Base-by-base conservation (phyloP, 2,329 filamentous ascomycete species). In the Alternaria triticimaculans region DNA sequence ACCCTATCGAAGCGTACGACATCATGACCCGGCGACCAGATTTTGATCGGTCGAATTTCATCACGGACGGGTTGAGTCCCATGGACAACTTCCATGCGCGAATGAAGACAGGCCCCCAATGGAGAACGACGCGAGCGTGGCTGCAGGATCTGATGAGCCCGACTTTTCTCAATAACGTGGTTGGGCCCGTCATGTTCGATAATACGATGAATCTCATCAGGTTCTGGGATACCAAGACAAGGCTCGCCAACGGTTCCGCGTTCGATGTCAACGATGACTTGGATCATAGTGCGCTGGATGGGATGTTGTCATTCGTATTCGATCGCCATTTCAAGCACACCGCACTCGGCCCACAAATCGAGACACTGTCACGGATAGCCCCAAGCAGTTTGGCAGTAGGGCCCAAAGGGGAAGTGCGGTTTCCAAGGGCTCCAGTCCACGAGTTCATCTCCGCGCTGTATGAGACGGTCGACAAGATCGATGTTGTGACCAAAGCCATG, bases 71-170 rank as follows among this genome's bases (percentile, higher is more conserved):
- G 63, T 76, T 82, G 37, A 48, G 50, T 50, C 20, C 50, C 20
- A n/a, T 61, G 33, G 57, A 53, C 15, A 43, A 33, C 12, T 61
- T 64, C 45, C 58, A 63, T 75, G 76, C 50, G 64, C 73, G 51
- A 74, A n/a, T 76, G 53, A 62, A 69, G 5, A 74, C 64, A 4
- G 75, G 78, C 28, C 44, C 66, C 0, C 69, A 70, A 41, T 80
- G 74, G 70, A 78, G 55, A 12, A 10, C 25, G 30, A 5, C 6
- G 23, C 33, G 21, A 12, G 21, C 12, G n/a, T 57, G 20, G 43
- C 21, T 18, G 37, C 41, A 48, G 25, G 21, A 57, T 18, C 41
- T 57, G 14, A 46, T 45, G 33, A 44, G 12, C 10, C 21, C 37
- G 11, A 30, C n/a, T 25, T 57, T 57, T 25, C 33, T 57, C 12